Percentiles rank a stretch among this genome's conserved stretches.
phyloP scores from a whole-genome alignment of 208 protist genomes.

The Trichomonas vaginalis region DNA sequence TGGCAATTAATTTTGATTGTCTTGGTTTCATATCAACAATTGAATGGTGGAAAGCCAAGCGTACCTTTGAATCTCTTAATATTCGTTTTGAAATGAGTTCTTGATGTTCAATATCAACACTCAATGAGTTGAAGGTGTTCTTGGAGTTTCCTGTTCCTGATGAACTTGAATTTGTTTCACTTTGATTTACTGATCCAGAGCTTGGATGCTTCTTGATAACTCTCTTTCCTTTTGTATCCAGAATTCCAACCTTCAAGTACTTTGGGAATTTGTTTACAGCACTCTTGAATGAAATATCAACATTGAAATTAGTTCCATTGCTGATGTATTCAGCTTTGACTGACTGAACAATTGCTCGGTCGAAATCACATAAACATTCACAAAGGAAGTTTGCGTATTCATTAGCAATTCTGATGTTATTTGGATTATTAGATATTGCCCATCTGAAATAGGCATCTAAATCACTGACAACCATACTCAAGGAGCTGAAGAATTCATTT shows the following conservation, averaged over 20 bases:
- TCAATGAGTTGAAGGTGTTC: too few species aligned
- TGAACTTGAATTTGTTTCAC: too few species aligned
- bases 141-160: too few species aligned
- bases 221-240: neutral
- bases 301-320: neutral
- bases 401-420: neutral
- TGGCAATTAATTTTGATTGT: too few species aligned
- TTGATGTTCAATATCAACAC: too few species aligned
- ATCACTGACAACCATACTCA: neutral
- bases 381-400: neutral
- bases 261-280: neutral
- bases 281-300: neutral
- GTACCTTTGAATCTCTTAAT: too few species aligned
- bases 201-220: too few species aligned
- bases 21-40: too few species aligned
- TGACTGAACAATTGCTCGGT: neutral
- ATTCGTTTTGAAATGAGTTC: too few species aligned
- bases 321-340: neutral
- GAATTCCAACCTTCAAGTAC: neutral
- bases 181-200: too few species aligned
- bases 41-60: too few species aligned
- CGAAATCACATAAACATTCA: neutral
- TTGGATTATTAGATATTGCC: neutral
- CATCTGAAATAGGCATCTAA: neutral
- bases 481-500: neutral